Base-by-base conservation (phyloP, 495 filamentous ascomycete species). In the Gamarada debralockiae region DNA sequence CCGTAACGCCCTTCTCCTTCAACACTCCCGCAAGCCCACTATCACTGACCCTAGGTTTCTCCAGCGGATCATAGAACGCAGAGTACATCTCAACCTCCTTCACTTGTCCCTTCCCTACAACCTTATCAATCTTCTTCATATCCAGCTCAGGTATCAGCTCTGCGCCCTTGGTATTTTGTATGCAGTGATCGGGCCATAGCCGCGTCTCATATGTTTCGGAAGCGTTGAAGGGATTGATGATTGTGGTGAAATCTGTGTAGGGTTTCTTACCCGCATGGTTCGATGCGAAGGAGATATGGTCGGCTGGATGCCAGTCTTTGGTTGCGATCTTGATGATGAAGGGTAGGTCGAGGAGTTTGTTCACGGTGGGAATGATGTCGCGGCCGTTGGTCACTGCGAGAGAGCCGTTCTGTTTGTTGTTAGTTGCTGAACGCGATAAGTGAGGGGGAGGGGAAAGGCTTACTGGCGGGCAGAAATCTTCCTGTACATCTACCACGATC, bases 381-480 rank as follows among this genome's bases (percentile, higher is more conserved):
- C 90, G 86, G 49, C 86, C 92, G 43, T 74, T 74, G 59, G 77
- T 54, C 7, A 98, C 88, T 18, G 90, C 82, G 23, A 98, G 83
- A 39, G 89, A 81, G 47, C 93, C 93, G 62, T 85, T 79, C 90
- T 95, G 51, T 44, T 44, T 39, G 45, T 3, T 20, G 20, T 34
- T 33, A 42, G 42, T 40, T 22, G 40, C 22, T 36, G 29, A 34
- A 34, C 36, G 23, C 3, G 33, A 40, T 36, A 18, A 27, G 20
- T 37, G 44, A 3, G 21, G 37, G 24, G 27, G 13, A 24, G 9
- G 17, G 22, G 37, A 18, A 43, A 42, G 33, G 72, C 81, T 65
- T 67, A 93, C 89, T 21, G 92, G 92, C 53, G 88, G 89, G 69
- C 90, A 96, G 70, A 98, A 98, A 73, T 97, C 93, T 67, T 96